Evolutionary conservation across 164 flowering plant genomes (phyloP).

Genomic region (Umbilicus rupestris): DNA sequence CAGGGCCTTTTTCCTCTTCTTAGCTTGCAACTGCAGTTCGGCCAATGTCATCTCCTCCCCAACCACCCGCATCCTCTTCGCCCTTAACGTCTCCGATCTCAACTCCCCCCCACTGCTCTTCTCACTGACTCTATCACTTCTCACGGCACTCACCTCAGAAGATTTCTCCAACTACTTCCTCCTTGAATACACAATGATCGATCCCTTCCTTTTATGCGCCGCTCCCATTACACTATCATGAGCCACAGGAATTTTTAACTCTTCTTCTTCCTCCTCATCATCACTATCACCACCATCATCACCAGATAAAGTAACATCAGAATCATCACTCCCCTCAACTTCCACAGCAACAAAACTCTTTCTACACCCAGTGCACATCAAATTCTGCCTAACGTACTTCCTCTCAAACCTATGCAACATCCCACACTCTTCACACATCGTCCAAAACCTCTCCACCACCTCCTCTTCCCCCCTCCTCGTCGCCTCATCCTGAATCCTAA

Average conservation of each 20-base stretch:
- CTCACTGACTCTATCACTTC: too few relatives aligned
- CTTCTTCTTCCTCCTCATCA: background rate
- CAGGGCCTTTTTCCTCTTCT: constrained; percentile 17
- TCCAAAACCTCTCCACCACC: constrained; percentile 47
- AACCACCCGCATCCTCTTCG: constrained; percentile 19
- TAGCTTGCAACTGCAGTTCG: constrained; percentile 38
- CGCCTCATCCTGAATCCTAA: constrained; percentile 39
- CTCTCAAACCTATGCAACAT: constrained; percentile 66
- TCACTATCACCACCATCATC: background rate
- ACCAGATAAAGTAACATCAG: background rate
- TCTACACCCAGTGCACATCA: constrained; percentile 68
- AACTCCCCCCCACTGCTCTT: background rate
- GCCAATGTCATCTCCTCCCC: constrained; percentile 65
- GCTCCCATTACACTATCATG: background rate
- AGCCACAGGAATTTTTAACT: background rate
- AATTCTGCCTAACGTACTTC: constrained; percentile 55
- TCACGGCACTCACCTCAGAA: background rate
- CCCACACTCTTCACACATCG: constrained; percentile 57
- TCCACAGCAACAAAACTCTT: constrained; percentile 66
- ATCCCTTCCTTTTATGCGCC: background rate
- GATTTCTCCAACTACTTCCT: background rate
- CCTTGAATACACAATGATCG: background rate
- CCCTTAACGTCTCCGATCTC: background rate
- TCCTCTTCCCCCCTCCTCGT: constrained; percentile 9
- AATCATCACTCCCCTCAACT: constrained; percentile 20